Evolutionary conservation across 441 rosid species (phyloP), one percentile per base, ranked within the genome.

Genomic region (Raphanus hybrid): DNA sequence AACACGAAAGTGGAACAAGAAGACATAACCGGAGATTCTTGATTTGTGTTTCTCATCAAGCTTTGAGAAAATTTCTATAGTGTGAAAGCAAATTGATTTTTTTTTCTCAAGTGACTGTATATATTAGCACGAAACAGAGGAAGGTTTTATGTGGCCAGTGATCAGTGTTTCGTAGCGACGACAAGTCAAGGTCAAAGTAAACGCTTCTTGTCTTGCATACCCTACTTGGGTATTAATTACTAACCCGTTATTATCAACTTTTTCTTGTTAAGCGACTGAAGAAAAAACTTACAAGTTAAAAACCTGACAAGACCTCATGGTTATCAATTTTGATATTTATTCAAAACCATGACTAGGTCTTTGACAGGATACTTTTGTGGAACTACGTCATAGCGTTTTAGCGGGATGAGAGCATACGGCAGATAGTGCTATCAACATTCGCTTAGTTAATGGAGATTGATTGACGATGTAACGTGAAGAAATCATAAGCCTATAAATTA

Each of bases 131-230:
- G 63, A 58, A 58, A 58, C 63, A 58, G 68, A 64, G 50, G 34
- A 29, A 3, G 52, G 55, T 39, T 65, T 29, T 64, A 8, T 20
- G 58, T 20, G n/a, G 29, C 6, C 60, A 8, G 26, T 63, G 27
- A 16, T 43, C 37, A 2, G 64, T 60, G 64, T 58, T 12, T 12
- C 6, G 34, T 58, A 26, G 37, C 64, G 64, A 60, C 64, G 66
- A 62, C 11, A 64, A 64, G 67, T 64, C 50, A 64, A 35, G 27
- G 67, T 64, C 67, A 64, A 64, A 0, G 67, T 35, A 64, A 64
- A 64, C 67, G 67, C 67, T n/a, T 64, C 50, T 35, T 64, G 50
- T 64, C 11, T 58, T n/a, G 54, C 54, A 15, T 48, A 29, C 6
- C 54, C 54, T 16, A 48, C 16, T 48, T 48, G 16, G 54, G 43